Conservation (phyloP, 352 stramenopile genomes). For the Globisporangium emineosum region DNA sequence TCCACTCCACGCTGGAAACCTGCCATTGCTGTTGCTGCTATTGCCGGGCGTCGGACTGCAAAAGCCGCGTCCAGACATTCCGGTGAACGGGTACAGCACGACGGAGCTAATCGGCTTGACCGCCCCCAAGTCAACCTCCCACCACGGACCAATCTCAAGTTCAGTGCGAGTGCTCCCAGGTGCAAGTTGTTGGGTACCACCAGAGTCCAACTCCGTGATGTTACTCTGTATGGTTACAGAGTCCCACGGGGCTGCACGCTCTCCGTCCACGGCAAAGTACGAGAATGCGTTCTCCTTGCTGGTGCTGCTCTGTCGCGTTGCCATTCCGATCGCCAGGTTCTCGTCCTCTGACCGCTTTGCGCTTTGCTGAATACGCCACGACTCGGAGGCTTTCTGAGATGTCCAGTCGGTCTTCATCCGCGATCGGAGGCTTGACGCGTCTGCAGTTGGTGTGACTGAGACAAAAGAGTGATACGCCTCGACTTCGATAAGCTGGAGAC, state of each 20-base stretch:
- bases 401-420: slow-evolving; percentile 48
- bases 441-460: slow-evolving; percentile 36
- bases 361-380: slow-evolving; percentile 55
- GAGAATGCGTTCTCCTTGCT: slow-evolving; percentile 31
- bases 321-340: slow-evolving; percentile 60
- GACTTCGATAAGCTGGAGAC: slow-evolving; percentile 42
- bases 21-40: slow-evolving; percentile 7
- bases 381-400: slow-evolving; percentile 28
- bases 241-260: slow-evolving; percentile 37
- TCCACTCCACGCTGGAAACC: slow-evolving; percentile 28
- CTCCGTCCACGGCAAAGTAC: slow-evolving; percentile 50
- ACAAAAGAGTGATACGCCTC: slow-evolving; percentile 54
- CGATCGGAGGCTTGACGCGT: slow-evolving; percentile 42
- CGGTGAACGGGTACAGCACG: slow-evolving; percentile 49
- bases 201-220: not conserved
- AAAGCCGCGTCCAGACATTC: slow-evolving; percentile 31
- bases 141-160: slow-evolving; percentile 48
- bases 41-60: slow-evolving; percentile 16
- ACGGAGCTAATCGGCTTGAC: slow-evolving; percentile 43
- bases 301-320: slow-evolving; percentile 60
- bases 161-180: slow-evolving; percentile 51
- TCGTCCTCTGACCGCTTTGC: slow-evolving; percentile 49
- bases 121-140: slow-evolving; percentile 62
- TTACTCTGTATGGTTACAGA: slow-evolving; percentile 22
- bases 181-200: slow-evolving; percentile 9